Evolutionary conservation across 768 basidiomycete species (phyloP), one percentile per base, ranked within the genome.

Genomic region (Phaeolepiota aurea): DNA sequence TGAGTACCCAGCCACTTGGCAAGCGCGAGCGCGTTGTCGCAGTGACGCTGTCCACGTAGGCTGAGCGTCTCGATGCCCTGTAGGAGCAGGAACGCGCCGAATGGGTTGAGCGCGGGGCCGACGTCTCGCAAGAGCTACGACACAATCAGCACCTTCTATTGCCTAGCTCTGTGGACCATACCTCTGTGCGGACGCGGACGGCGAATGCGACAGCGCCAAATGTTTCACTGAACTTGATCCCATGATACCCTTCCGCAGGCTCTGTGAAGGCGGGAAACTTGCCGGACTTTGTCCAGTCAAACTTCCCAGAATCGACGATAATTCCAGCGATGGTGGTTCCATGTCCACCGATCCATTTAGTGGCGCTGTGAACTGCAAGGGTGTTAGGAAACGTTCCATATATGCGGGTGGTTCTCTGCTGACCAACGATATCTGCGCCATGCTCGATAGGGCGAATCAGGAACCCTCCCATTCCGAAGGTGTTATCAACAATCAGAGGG

Each of bases 321-420:
- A 87, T 75, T 31, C 87, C 87, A 3, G 70, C 85, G 35, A 90
- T 84, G 16, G 82, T 83, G 0, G 79, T 87, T 20, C 87, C 86
- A 45, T 87, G 84, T 0, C 82, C 81, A 10, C 82, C 79, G 22
- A 88, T 87, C 87, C 87, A 90, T 52, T 90, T 88, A 1, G 87
- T 87, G 1, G 82, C 82, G 37, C 79, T 82, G 55, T 87, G 79
- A 13, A 87, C 79, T 69, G 34, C 16, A 16, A 5, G 7, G 33
- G 9, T 9, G 15, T n/a, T 35, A 5, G 33, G 18, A 28, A 28
- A 28, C 25, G n/a, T n/a, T n/a, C 14, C 28, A 10, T 9, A 31
- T 9, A 31, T 31, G 28, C 14, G 14, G 14, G 14, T 14, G 28
- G 28, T 14, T 9, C 9, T 31, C n/a, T 19, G 20, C 68, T n/a